A percentile compares a stretch with the other conserved stretches of the same genome.
Conservation (phyloP, 1,284 basidiomycete species). For the Sutorius eximius region DNA sequence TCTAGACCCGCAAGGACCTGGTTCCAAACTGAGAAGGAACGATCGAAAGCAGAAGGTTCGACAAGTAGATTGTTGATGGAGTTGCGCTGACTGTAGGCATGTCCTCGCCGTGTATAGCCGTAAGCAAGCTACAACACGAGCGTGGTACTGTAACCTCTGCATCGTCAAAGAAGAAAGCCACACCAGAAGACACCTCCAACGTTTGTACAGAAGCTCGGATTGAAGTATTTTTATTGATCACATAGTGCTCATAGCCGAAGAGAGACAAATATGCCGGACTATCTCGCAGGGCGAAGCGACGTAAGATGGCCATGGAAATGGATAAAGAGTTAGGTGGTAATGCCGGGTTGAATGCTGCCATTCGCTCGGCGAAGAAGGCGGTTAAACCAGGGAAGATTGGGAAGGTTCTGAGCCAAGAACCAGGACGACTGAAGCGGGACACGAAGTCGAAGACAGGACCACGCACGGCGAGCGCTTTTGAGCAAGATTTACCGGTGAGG, state of each 20-base stretch:
- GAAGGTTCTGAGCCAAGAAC: constrained; percentile 18
- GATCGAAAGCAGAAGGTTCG: constrained; percentile 75
- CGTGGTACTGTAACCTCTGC: constrained; percentile 42
- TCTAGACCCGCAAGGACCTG: constrained; percentile 93
- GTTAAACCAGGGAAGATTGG: constrained; percentile 52
- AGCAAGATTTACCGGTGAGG: constrained; percentile 43
- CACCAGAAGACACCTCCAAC: constrained; percentile 6
- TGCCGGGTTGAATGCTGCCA: constrained; percentile 65
- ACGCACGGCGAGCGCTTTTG: constrained; percentile 37
- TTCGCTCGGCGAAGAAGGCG: constrained; percentile 84
- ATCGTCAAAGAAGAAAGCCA: constrained; percentile 33
- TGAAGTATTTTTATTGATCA: constrained; percentile 4
- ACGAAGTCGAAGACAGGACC: constrained; percentile 24
- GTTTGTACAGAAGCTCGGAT: constrained; percentile 17
- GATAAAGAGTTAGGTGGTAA: constrained; percentile 63
- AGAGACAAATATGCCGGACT: constrained; percentile 84
- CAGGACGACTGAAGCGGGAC: constrained; percentile 17
- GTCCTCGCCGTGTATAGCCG: constrained; percentile 42
- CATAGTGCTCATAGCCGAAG: constrained; percentile 55
- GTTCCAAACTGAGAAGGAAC: constrained; percentile 94
- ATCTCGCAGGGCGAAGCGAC: constrained; percentile 78
- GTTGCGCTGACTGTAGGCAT: neutral
- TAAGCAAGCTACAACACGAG: constrained; percentile 76
- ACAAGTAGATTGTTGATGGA: neutral
- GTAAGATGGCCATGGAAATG: constrained; percentile 82